A percentile compares a stretch with the other conserved stretches of the same genome.
Evolutionary conservation across 2,329 filamentous ascomycete genomes (phyloP).

Genomic region (Phyllosticta paracitricarpa): DNA sequence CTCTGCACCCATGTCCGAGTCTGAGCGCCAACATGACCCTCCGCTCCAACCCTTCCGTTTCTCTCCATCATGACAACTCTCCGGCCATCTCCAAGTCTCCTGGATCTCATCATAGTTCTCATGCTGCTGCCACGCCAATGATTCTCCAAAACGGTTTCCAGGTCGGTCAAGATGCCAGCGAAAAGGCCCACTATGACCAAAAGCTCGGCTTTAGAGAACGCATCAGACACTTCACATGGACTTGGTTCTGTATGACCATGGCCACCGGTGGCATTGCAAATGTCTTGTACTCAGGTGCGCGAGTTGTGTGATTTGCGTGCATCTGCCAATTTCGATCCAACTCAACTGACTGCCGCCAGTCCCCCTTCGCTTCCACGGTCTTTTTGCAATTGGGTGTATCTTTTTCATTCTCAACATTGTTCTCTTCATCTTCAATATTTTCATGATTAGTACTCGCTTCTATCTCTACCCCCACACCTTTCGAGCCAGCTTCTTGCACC

Average conservation of each 20-base stretch:
- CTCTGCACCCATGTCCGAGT: not conserved
- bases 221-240: conserved; percentile 61
- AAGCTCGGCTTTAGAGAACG: conserved; percentile 41
- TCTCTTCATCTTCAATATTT: conserved; percentile 62
- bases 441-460: conserved; percentile 59
- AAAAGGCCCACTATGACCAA: not conserved
- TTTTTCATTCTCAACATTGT: conserved; percentile 41
- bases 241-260: conserved; percentile 66
- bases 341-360: conserved; percentile 16
- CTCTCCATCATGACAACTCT: not conserved
- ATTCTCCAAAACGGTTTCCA: not conserved
- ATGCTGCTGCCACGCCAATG: not conserved
- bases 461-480: conserved; percentile 61
- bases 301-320: not conserved
- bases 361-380: conserved; percentile 33
- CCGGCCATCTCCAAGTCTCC: not conserved
- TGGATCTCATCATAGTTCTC: not conserved
- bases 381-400: conserved; percentile 38
- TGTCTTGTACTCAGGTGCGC: conserved; percentile 46
- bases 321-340: not conserved
- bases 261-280: conserved; percentile 52
- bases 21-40: not conserved
- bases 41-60: not conserved
- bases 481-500: conserved; percentile 60
- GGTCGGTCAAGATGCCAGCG: not conserved